A percentile compares a stretch with the other conserved stretches of the same genome.
Evolutionary conservation across 2,329 filamentous ascomycete species (phyloP).

Genomic region (Epichloe brachyelytri): DNA sequence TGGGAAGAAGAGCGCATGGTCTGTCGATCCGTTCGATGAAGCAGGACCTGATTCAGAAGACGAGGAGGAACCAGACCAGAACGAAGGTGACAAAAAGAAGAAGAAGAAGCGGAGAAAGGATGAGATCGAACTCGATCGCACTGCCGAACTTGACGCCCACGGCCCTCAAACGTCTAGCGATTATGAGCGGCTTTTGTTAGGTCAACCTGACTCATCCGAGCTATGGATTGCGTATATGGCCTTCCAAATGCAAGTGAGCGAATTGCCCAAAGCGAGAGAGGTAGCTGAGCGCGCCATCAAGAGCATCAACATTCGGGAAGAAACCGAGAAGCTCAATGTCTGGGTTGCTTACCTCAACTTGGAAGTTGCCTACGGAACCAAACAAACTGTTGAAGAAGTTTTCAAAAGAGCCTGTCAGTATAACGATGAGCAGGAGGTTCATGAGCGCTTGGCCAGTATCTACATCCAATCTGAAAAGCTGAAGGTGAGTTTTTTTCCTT

Average conservation of each 20-base stretch:
- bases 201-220: conserved; percentile 82
- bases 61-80: conserved; percentile 13
- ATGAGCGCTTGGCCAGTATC: conserved; percentile 82
- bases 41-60: conserved; percentile 38
- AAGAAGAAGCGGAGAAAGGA: conserved; percentile 61
- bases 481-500: conserved; percentile 34
- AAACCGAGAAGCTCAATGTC: conserved; percentile 85
- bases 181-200: conserved; percentile 84
- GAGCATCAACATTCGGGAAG: conserved; percentile 82
- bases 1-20: conserved; percentile 83
- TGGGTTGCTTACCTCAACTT: conserved; percentile 94
- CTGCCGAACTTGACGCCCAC: conserved; percentile 78
- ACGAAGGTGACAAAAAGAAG: conserved; percentile 21
- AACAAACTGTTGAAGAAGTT: conserved; percentile 68
- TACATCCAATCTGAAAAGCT: conserved; percentile 86
- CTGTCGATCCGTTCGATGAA: conserved; percentile 53
- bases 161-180: conserved; percentile 84
- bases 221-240: conserved; percentile 98
- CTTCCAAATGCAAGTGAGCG: conserved; percentile 88
- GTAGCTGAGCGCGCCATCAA: conserved; percentile 82
- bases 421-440: conserved; percentile 81
- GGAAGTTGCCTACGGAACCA: conserved; percentile 78
- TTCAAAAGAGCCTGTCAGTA: conserved; percentile 91
- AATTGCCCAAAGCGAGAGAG: conserved; percentile 75
- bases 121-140: conserved; percentile 74